These are phyloP conservation scores for Sideroxylon spinosum DNA, from an alignment of 179 eudicot genomes.

Conservation along the genomic window DNA sequence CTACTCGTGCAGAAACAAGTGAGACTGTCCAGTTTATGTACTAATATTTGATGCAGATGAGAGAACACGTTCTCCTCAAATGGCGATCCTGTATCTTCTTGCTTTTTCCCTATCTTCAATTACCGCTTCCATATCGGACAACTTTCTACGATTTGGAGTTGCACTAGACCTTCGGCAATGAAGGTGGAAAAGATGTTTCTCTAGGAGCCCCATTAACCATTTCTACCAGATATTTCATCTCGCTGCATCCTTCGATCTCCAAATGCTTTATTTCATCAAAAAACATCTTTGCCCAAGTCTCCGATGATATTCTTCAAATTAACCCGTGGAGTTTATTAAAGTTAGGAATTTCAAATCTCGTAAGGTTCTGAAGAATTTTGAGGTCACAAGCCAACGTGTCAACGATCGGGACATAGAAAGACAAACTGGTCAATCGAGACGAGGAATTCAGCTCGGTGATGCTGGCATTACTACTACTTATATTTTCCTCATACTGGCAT, in stretches of 20 bases:
- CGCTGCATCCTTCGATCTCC: too few species aligned
- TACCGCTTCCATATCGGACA: background rate
- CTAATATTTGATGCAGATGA: background rate
- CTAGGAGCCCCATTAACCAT: background rate
- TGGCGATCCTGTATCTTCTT: background rate
- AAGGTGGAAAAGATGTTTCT: too few species aligned
- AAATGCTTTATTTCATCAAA: too few species aligned
- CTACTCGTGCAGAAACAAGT: background rate
- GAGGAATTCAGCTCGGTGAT: background rate
- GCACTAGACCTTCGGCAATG: too few species aligned
- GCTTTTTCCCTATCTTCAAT: background rate
- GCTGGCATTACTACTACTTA: background rate
- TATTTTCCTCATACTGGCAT: background rate
- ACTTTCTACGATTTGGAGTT: too few species aligned
- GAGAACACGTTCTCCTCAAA: background rate
- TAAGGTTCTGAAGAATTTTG: background rate
- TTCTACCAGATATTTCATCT: background rate
- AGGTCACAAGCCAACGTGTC: background rate
- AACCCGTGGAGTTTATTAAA: background rate
- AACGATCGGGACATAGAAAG: background rate
- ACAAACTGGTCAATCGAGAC: background rate
- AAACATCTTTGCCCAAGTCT: too few species aligned
- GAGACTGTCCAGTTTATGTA: background rate
- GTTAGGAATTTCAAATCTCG: background rate
- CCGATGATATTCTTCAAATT: constrained; percentile 10